Evolutionary conservation across 1,284 basidiomycete genomes (phyloP).

Genomic region (Malassezia arunalokei): DNA sequence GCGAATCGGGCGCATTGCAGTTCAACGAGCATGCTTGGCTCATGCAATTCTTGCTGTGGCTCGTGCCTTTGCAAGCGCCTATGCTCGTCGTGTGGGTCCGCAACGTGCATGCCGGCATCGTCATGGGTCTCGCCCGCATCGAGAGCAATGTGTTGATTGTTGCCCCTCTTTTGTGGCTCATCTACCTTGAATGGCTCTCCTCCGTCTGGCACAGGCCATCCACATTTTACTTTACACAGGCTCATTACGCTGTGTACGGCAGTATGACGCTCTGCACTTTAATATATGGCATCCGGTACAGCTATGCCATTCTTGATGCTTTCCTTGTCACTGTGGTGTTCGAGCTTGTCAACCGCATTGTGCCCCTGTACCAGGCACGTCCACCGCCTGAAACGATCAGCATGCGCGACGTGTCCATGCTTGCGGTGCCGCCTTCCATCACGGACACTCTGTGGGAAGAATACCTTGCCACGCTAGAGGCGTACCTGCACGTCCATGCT

Average conservation of each 20-base stretch:
- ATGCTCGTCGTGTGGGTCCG: constrained; percentile 80
- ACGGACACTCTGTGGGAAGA: constrained; percentile 15
- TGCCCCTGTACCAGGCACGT: background rate
- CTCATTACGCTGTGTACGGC: constrained; percentile 8
- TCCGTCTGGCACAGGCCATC: background rate
- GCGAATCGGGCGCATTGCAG: constrained; percentile 42
- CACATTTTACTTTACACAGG: background rate
- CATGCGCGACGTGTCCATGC: background rate
- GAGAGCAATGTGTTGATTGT: constrained; percentile 63
- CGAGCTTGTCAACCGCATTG: constrained; percentile 7
- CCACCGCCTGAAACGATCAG: background rate
- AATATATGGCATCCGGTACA: constrained; percentile 25
- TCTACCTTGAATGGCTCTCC: constrained; percentile 20
- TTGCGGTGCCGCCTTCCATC: background rate
- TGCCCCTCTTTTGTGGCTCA: constrained; percentile 56
- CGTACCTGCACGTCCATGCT: constrained; percentile 14
- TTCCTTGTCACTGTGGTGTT: constrained; percentile 17
- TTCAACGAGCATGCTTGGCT: constrained; percentile 7
- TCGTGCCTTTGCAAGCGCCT: constrained; percentile 67
- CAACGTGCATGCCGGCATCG: constrained; percentile 50
- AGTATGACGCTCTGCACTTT: constrained; percentile 18
- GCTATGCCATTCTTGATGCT: constrained; percentile 22
- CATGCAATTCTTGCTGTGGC: constrained; percentile 58
- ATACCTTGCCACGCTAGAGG: constrained; percentile 26
- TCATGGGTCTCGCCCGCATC: constrained; percentile 17